These are phyloP conservation scores for Pichia cabralensis DNA, from an alignment of 805 yeast genomes.

Conservation along the genomic window DNA sequence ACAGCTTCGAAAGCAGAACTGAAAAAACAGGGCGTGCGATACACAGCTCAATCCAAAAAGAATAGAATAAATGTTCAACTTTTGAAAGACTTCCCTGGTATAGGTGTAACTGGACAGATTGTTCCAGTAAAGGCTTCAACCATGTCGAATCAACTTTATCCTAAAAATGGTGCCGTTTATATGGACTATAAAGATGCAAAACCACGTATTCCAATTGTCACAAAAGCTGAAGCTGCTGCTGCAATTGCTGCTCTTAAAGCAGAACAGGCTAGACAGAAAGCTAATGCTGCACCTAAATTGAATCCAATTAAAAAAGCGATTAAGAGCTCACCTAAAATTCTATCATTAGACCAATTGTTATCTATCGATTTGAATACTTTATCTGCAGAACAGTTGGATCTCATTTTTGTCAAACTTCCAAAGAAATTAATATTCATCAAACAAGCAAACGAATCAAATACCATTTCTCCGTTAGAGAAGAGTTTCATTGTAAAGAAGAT, in stretches of 20 bases:
- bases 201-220: constrained; percentile 26
- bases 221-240: constrained; percentile 10
- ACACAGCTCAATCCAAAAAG: constrained; percentile 40
- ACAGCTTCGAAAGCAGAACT: constrained; percentile 12
- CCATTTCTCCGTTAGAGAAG: constrained; percentile 11
- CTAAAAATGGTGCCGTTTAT: constrained; percentile 65
- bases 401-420: constrained; percentile 20
- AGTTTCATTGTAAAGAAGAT: constrained; percentile 5
- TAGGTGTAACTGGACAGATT: constrained; percentile 67
- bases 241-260: constrained; percentile 10
- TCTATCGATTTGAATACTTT: constrained; percentile 17
- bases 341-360: constrained; percentile 22
- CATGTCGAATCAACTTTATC: constrained; percentile 74
- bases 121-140: constrained; percentile 65
- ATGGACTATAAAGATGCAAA: constrained; percentile 28
- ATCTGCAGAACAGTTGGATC: constrained; percentile 13
- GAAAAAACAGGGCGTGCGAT: constrained; percentile 26
- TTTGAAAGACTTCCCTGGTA: constrained; percentile 51
- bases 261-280: constrained; percentile 6
- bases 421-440: constrained; percentile 19
- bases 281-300: constrained; percentile 2
- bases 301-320: constrained; percentile 7
- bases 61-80: constrained; percentile 64
- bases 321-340: constrained; percentile 3
- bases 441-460: constrained; percentile 13